A percentile compares a stretch with the other conserved stretches of the same genome.
These are phyloP conservation scores for Ploettnerulaceae sp. DNA, from an alignment of 2,329 filamentous ascomycete species.

Conservation along the genomic window DNA sequence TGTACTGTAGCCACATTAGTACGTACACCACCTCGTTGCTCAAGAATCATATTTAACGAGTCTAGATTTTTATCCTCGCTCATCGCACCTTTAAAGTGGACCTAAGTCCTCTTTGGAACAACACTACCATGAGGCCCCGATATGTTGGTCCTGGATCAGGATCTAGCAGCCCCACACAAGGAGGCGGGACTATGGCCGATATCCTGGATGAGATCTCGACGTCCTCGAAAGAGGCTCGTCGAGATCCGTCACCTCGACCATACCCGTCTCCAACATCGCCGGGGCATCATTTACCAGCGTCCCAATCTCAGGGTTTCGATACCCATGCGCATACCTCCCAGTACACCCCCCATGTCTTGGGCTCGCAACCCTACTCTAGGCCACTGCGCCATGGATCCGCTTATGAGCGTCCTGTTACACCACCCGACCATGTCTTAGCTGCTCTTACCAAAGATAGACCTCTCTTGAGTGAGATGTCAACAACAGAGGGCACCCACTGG, in stretches of 20 bases:
- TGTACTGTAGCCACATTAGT: constrained; percentile 49
- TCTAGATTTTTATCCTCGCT: constrained; percentile 22
- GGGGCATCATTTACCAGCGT: too few relatives aligned
- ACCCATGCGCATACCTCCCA: too few relatives aligned
- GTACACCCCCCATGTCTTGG: too few relatives aligned
- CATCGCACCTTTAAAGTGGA: constrained; percentile 24
- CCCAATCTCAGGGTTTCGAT: too few relatives aligned
- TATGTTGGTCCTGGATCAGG: constrained; percentile 21
- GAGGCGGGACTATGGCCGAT: constrained; percentile 43
- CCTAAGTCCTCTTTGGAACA: constrained; percentile 47
- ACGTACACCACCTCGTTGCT: constrained; percentile 32
- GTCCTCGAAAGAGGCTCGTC: constrained; percentile 4
- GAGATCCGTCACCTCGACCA: constrained; percentile 9
- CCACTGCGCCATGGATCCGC: too few relatives aligned
- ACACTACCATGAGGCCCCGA: constrained; percentile 23
- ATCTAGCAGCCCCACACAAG: constrained; percentile 22
- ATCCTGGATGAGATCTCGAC: constrained; percentile 43
- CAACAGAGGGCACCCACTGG: constrained; percentile 11
- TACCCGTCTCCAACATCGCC: too few relatives aligned
- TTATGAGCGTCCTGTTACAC: neutral
- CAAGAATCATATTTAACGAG: constrained; percentile 10
- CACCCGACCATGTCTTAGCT: neutral
- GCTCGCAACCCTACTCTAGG: neutral
- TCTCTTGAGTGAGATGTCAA: constrained; percentile 13
- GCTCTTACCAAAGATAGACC: neutral